Conservation (phyloP, 108 stramenopile species). For the Cyclotella distinguenda region DNA sequence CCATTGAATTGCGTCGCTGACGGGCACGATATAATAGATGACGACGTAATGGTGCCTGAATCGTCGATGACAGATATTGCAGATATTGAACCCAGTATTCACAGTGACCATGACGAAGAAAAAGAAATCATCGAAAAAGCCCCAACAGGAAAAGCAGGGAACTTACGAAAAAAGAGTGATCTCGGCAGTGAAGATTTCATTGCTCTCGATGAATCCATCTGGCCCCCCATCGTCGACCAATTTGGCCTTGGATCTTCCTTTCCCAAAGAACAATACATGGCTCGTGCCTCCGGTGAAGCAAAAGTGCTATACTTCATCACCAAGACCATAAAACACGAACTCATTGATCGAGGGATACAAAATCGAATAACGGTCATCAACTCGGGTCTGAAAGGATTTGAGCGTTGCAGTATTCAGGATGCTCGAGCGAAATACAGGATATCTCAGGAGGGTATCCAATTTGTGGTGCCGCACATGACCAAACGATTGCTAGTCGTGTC, state of each 20-base stretch:
- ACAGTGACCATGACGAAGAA: constrained; percentile 17
- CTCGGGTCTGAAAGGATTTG: constrained; percentile 79
- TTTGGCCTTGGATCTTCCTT: constrained; percentile 71
- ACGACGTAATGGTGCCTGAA: background rate
- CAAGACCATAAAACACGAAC: constrained; percentile 57
- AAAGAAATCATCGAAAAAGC: constrained; percentile 24
- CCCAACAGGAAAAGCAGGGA: constrained; percentile 30
- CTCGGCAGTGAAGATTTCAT: constrained; percentile 72
- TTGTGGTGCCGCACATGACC: constrained; percentile 77
- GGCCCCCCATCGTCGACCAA: constrained; percentile 62
- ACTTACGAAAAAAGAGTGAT: constrained; percentile 41
- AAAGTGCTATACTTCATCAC: constrained; percentile 80
- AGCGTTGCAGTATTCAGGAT: constrained; percentile 62
- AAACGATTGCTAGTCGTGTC: constrained; percentile 64
- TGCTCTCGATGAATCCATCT: constrained; percentile 54
- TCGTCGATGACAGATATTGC: background rate
- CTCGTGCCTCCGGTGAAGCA: constrained; percentile 65
- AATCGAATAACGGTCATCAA: constrained; percentile 71
- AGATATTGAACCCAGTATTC: constrained; percentile 4
- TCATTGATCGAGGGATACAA: constrained; percentile 76
- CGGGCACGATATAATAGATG: no score
- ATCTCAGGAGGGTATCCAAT: constrained; percentile 81
- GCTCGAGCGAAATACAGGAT: constrained; percentile 57
- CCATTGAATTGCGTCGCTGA: constrained; percentile 10
- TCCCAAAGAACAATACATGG: constrained; percentile 69